phyloP scores from a whole-genome alignment of 192 early-diverging fungal species.

The Jimgerdemannia flammicorona region DNA sequence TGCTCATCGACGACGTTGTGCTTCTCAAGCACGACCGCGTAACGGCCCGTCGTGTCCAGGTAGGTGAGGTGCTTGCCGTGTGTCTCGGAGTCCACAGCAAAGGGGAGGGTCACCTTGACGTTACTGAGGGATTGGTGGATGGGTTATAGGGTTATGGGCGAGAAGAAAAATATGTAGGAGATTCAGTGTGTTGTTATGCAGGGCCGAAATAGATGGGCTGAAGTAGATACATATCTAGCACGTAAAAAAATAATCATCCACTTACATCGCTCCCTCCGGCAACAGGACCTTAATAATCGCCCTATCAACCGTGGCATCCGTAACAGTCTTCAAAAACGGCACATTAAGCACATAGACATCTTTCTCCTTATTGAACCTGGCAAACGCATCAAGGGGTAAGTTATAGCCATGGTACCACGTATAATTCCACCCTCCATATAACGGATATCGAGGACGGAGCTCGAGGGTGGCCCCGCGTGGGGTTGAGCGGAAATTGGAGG shows the following conservation, averaged over 20 bases:
- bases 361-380: constrained; percentile 46
- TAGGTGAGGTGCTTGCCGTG: constrained; percentile 66
- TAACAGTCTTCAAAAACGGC: constrained; percentile 64
- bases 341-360: constrained; percentile 62
- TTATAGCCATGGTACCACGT: constrained; percentile 95
- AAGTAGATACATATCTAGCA: background rate
- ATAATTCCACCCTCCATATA: constrained; percentile 97
- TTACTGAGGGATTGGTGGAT: constrained; percentile 38
- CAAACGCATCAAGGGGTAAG: constrained; percentile 59
- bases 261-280: constrained; percentile 88
- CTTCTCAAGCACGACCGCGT: constrained; percentile 66
- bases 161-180: no score
- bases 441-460: constrained; percentile 86
- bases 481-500: constrained; percentile 62
- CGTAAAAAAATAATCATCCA: background rate
- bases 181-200: no score
- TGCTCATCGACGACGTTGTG: constrained; percentile 75
- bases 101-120: constrained; percentile 60
- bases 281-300: constrained; percentile 73
- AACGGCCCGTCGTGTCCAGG: constrained; percentile 90
- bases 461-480: constrained; percentile 54
- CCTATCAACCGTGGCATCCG: constrained; percentile 58
- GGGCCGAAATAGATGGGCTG: no score
- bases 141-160: no score
- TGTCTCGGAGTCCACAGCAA: constrained; percentile 49